Conservation (phyloP, 192 early-diverging fungal genomes). For the Borealophlyctis nickersoniae region DNA sequence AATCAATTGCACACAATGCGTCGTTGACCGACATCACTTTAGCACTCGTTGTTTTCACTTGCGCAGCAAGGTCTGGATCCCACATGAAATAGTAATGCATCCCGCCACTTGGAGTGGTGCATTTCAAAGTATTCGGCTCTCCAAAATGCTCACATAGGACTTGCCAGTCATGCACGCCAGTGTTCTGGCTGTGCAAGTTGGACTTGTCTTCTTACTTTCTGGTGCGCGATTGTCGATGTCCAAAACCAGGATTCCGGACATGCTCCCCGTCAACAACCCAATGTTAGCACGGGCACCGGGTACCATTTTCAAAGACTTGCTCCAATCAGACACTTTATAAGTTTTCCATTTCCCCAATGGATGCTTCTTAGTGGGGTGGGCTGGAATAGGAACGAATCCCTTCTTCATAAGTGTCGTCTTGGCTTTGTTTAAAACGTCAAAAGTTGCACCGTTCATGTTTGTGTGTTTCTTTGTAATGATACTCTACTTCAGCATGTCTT, state of each 20-base stretch:
- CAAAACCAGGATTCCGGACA: slow-evolving; percentile 4
- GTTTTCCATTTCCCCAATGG: slow-evolving; percentile 12
- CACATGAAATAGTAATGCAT: slow-evolving; percentile 15
- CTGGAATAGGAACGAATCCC: slow-evolving; percentile 15
- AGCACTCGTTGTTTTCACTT: slow-evolving; percentile 12
- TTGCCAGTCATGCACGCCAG: slow-evolving; percentile 13
- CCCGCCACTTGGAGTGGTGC: slow-evolving; percentile 14
- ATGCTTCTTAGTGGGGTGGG: not conserved
- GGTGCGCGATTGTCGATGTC: slow-evolving; percentile 11
- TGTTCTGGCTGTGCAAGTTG: too few relatives aligned
- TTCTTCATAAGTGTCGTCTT: slow-evolving; percentile 14
- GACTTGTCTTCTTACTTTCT: too few relatives aligned
- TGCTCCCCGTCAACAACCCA: slow-evolving; percentile 1
- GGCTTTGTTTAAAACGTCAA: slow-evolving; percentile 7
- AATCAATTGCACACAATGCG: slow-evolving; percentile 14
- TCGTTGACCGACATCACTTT: slow-evolving; percentile 18
- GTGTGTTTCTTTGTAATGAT: too few relatives aligned
- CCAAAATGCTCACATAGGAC: slow-evolving; percentile 6
- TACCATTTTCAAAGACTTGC: not conserved
- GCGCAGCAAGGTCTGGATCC: slow-evolving; percentile 1
- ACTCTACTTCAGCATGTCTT: too few relatives aligned
- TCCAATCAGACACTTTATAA: slow-evolving; percentile 10
- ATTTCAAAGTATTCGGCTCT: slow-evolving; percentile 12
- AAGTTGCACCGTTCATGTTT: too few relatives aligned
- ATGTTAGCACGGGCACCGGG: slow-evolving; percentile 6